Conservation (phyloP, 192 early-diverging fungal species). For the Entomortierella beljakovae region DNA sequence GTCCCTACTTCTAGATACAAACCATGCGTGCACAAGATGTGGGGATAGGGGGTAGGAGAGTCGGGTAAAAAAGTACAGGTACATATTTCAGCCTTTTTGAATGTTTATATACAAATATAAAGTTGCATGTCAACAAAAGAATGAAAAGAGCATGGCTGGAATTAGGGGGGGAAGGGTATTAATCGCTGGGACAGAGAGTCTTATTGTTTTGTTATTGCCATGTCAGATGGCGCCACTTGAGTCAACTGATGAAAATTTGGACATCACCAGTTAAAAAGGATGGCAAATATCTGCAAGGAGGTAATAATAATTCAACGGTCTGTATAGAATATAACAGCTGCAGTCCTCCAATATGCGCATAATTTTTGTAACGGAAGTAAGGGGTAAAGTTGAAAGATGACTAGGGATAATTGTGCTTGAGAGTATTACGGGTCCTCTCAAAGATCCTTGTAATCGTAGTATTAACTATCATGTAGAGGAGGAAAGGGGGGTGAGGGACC, state of each 20-base stretch:
- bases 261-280: no score
- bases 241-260: no score
- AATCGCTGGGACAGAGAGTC: not conserved
- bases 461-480: no score
- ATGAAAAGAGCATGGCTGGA: constrained; percentile 27
- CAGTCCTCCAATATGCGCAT: constrained; percentile 8
- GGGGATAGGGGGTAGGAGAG: no score
- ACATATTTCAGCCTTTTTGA: not conserved
- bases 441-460: no score
- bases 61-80: no score
- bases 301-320: not conserved
- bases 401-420: not conserved
- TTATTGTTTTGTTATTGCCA: no score
- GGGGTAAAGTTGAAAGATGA: constrained; percentile 1
- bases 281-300: not conserved
- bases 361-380: constrained; percentile 6
- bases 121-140: not conserved
- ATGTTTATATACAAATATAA: not conserved
- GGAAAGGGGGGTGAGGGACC: no score
- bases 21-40: no score
- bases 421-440: not conserved
- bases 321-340: not conserved
- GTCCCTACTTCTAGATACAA: no score
- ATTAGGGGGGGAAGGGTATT: not conserved
- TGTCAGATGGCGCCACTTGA: no score